Evolutionary conservation across 306 rosid species (phyloP).

Genomic region (Dryas alaskensis): DNA sequence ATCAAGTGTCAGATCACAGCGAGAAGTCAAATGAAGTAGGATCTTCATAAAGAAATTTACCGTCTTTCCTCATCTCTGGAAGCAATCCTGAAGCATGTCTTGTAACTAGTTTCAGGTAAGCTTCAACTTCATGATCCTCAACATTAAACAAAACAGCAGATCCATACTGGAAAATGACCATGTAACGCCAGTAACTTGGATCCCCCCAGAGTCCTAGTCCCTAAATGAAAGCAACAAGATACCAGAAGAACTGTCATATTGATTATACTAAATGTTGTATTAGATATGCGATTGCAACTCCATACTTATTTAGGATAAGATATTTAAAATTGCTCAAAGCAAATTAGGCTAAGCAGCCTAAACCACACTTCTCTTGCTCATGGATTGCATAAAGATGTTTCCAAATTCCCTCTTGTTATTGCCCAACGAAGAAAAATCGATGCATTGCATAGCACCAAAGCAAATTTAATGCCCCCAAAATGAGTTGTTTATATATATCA

Average conservation of each 20-base stretch:
- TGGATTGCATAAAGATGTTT: too few relatives aligned
- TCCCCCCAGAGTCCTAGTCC: constrained; percentile 42
- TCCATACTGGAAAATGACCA: constrained; percentile 92
- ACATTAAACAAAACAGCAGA: constrained; percentile 89
- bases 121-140: constrained; percentile 82
- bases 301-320: background rate
- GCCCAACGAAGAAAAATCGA: background rate
- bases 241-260: constrained; percentile 18
- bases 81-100: constrained; percentile 90
- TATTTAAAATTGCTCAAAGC: background rate
- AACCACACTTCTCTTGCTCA: background rate
- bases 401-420: background rate
- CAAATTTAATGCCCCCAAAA: background rate
- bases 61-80: constrained; percentile 85
- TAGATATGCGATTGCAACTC: background rate
- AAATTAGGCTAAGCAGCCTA: background rate
- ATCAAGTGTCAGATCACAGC: background rate
- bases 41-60: constrained; percentile 40
- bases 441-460: background rate
- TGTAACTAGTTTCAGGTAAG: constrained; percentile 59
- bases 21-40: background rate
- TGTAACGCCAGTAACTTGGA: constrained; percentile 47
- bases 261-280: background rate
- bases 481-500: background rate
- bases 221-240: constrained; percentile 35